A percentile compares a stretch with the other conserved stretches of the same genome.
phyloP scores from a whole-genome alignment of 78 protist species.

The Dictyostelium intermedium region DNA sequence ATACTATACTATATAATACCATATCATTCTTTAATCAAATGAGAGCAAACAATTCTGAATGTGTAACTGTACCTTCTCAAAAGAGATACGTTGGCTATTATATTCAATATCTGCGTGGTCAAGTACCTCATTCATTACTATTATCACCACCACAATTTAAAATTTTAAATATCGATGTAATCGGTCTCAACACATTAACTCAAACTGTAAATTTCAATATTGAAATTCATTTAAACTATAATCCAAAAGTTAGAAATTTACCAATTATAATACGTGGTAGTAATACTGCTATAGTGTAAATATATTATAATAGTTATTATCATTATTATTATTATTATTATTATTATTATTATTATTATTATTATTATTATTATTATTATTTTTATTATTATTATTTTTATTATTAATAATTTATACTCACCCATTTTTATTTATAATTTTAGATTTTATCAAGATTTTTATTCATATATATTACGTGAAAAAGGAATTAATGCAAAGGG shows the following conservation, averaged over 20 bases:
- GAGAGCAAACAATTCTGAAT: conserved; percentile 15
- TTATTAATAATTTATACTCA: no score
- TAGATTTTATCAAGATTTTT: background rate
- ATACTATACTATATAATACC: background rate
- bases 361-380: no score
- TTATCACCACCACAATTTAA: conserved; percentile 13
- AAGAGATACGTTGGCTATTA: conserved; percentile 61
- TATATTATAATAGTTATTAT: background rate
- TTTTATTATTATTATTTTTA: no score
- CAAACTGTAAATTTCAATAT: background rate
- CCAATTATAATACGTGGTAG: conserved; percentile 30
- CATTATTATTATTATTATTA: no score
- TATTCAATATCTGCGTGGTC: conserved; percentile 9
- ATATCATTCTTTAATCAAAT: conserved; percentile 17
- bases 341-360: no score
- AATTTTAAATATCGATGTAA: conserved; percentile 9
- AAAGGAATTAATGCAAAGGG: conserved; percentile 11
- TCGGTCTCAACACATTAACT: background rate
- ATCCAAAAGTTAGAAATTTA: conserved; percentile 31
- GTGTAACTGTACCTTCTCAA: conserved; percentile 72
- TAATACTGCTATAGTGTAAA: conserved; percentile 1
- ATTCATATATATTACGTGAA: background rate
- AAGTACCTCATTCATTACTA: background rate
- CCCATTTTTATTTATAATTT: background rate
- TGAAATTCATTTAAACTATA: conserved; percentile 24